Evolutionary conservation across 2,329 filamentous ascomycete genomes (phyloP).

Genomic region (Claviceps digitariae): DNA sequence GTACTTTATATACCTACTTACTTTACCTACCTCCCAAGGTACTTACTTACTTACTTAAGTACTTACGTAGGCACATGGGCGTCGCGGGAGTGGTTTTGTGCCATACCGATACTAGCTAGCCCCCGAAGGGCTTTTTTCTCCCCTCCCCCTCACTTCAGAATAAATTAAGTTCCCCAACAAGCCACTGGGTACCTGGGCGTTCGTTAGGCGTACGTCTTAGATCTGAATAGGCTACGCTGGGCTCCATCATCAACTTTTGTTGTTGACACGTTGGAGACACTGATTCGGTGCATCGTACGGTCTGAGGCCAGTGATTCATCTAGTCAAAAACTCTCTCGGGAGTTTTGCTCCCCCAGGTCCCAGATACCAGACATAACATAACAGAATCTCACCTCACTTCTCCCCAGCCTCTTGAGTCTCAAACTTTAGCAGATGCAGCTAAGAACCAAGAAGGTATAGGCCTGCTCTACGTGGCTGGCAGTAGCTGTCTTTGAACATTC

Average conservation of each 20-base stretch:
- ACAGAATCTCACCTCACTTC: neutral
- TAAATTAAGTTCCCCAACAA: no score
- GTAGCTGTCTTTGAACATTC: neutral
- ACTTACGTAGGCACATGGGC: no score
- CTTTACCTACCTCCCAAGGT: no score
- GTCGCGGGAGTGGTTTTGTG: neutral
- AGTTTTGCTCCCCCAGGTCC: no score
- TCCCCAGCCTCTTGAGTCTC: neutral
- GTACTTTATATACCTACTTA: no score
- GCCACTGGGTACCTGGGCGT: neutral
- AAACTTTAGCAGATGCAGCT: neutral
- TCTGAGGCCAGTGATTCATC: neutral
- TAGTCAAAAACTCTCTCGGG: neutral
- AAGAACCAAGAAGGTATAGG: neutral
- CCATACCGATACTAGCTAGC: neutral
- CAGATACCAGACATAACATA: neutral
- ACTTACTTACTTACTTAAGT: no score
- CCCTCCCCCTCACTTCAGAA: neutral
- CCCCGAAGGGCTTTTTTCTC: neutral
- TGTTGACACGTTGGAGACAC: neutral
- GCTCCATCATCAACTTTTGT: neutral
- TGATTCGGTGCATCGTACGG: neutral
- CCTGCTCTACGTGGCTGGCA: neutral
- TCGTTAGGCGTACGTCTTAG: neutral
- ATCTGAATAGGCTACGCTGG: neutral